Evolutionary conservation across 2,329 filamentous ascomycete species (phyloP).

Genomic region (Cryphonectria parasitica): DNA sequence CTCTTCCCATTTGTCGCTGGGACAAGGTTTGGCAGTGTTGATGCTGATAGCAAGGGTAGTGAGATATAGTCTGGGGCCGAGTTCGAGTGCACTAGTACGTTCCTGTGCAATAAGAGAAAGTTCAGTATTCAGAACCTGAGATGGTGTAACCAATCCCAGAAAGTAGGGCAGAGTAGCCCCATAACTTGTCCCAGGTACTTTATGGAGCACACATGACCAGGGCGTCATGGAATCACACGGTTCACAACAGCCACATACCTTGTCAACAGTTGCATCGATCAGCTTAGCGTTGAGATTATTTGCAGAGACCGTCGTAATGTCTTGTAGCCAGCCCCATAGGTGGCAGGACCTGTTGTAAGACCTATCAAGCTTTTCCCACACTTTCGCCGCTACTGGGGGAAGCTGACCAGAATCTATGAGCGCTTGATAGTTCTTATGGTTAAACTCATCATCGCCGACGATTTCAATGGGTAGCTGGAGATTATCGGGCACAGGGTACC

Average conservation of each 20-base stretch:
- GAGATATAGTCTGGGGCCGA: conserved; percentile 24
- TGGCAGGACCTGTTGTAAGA: conserved; percentile 69
- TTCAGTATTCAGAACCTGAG: background rate
- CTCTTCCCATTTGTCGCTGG: conserved; percentile 28
- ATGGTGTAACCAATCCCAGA: background rate
- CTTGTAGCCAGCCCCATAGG: conserved; percentile 68
- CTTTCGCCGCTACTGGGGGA: conserved; percentile 50
- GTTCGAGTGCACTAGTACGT: conserved; percentile 22
- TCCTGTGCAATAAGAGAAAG: conserved; percentile 2
- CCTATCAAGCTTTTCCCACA: conserved; percentile 37
- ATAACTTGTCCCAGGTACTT: background rate
- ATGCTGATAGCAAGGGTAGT: conserved; percentile 27
- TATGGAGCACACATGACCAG: background rate
- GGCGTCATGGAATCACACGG: too few species aligned
- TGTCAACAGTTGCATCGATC: conserved; percentile 51
- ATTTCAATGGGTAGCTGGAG: conserved; percentile 61
- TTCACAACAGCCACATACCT: conserved; percentile 4
- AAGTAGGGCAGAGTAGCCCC: background rate
- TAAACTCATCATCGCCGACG: conserved; percentile 50
- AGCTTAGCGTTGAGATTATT: conserved; percentile 70
- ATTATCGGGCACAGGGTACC: conserved; percentile 42
- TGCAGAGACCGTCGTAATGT: conserved; percentile 70
- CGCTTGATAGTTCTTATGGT: conserved; percentile 41
- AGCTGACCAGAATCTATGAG: conserved; percentile 48
- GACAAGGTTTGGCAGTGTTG: conserved; percentile 27